These are phyloP conservation scores for Carex littledalei DNA, from an alignment of 176 grass and related monocot genomes.

Conservation along the genomic window DNA sequence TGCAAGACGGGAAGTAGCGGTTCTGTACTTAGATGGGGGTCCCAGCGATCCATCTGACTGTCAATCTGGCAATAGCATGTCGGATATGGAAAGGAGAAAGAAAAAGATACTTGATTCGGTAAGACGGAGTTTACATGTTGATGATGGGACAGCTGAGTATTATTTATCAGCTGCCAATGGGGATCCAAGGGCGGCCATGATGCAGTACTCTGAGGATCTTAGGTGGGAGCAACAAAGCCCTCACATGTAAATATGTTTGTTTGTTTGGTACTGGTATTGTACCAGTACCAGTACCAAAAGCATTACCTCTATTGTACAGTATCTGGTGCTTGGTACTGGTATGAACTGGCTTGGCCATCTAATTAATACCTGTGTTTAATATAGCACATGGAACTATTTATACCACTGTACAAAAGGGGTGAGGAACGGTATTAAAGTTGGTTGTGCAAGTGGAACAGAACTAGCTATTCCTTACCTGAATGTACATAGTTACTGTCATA, in stretches of 20 bases:
- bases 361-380: neutral
- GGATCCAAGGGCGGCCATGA: conserved; percentile 81
- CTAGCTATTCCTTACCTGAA: neutral
- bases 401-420: neutral
- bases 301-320: neutral
- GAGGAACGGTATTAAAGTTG: neutral
- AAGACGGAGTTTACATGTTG: conserved; percentile 59
- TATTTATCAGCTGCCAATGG: conserved; percentile 68
- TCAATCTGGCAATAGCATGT: neutral
- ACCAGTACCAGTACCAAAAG: too few species aligned
- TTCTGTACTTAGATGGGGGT: conserved; percentile 55
- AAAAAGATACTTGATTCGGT: conserved; percentile 71
- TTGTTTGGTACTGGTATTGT: neutral
- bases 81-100: conserved; percentile 31
- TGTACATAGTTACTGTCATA: too few species aligned
- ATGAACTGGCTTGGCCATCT: neutral
- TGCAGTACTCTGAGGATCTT: conserved; percentile 73
- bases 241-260: neutral
- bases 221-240: conserved; percentile 63
- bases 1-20: conserved; percentile 76
- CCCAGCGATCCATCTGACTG: conserved; percentile 30
- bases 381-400: neutral
- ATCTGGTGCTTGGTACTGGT: neutral
- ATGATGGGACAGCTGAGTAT: conserved; percentile 87
- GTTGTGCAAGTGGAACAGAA: neutral